Conservation (phyloP, 371 early-diverging fungal genomes). For the Sanchytrium tribonematis region DNA sequence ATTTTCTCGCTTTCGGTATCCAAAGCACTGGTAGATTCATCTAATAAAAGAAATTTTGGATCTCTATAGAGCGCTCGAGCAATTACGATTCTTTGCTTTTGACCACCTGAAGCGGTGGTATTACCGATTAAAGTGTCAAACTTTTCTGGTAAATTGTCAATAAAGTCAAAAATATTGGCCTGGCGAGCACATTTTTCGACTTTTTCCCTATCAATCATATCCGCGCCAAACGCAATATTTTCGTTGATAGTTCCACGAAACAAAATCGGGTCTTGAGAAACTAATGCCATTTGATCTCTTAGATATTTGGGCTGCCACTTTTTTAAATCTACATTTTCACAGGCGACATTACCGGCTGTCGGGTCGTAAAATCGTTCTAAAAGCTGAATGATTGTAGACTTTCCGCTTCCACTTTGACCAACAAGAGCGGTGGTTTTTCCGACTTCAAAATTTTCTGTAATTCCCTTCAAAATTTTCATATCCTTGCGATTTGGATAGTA, state of each 20-base stretch:
- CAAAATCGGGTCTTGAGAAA: constrained; percentile 59
- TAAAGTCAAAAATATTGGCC: constrained; percentile 41
- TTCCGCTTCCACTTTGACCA: constrained; percentile 29
- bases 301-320: constrained; percentile 27
- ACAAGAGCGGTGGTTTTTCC: not conserved
- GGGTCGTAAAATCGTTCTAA: constrained; percentile 64
- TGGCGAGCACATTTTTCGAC: constrained; percentile 25
- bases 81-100: constrained; percentile 42
- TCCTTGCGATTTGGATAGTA: not conserved
- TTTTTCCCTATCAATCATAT: constrained; percentile 15
- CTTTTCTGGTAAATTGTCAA: constrained; percentile 24
- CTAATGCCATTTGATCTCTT: constrained; percentile 41
- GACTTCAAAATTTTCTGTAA: not conserved
- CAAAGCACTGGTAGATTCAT: constrained; percentile 30
- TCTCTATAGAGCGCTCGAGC: constrained; percentile 50
- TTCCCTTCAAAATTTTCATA: not conserved
- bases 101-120: constrained; percentile 57
- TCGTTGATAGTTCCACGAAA: constrained; percentile 47
- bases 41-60: constrained; percentile 11
- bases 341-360: constrained; percentile 21
- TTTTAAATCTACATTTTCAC: constrained; percentile 40
- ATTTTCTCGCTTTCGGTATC: constrained; percentile 46
- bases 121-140: constrained; percentile 48
- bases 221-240: constrained; percentile 38
- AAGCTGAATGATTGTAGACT: constrained; percentile 24